A percentile compares a stretch with the other conserved stretches of the same genome.
Conservation (phyloP, 495 filamentous ascomycete genomes). For the Penicillium angulare region DNA sequence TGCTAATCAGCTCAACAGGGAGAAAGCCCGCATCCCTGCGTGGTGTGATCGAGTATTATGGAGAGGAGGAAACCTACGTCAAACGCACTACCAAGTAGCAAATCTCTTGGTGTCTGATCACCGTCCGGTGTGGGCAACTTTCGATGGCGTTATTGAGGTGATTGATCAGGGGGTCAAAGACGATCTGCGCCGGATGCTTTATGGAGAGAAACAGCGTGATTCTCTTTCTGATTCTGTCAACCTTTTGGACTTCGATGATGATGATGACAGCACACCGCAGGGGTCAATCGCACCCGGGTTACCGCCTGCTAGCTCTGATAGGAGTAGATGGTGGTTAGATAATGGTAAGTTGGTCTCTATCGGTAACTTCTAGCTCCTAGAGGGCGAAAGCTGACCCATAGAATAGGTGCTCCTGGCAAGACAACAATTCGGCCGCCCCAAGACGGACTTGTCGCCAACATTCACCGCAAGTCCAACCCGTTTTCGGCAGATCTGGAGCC, state of each 20-base stretch:
- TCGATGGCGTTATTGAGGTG: constrained; percentile 76
- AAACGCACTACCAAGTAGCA: constrained; percentile 75
- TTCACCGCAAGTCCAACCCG: constrained; percentile 74
- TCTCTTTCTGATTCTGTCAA: constrained; percentile 34
- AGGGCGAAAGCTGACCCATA: neutral
- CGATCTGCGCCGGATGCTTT: constrained; percentile 66
- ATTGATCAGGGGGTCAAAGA: constrained; percentile 73
- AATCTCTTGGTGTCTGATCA: constrained; percentile 89
- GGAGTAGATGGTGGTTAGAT: constrained; percentile 92
- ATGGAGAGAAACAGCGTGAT: constrained; percentile 62
- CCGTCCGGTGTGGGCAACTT: constrained; percentile 85
- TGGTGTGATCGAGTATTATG: constrained; percentile 95
- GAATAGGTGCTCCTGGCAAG: constrained; percentile 66
- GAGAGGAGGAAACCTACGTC: constrained; percentile 78
- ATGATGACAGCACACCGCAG: constrained; percentile 72
- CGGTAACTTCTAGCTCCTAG: neutral
- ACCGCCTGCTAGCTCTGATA: constrained; percentile 87
- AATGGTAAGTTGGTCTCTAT: constrained; percentile 50
- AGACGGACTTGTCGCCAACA: constrained; percentile 61
- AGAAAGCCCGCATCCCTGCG: constrained; percentile 91
- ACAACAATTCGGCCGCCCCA: constrained; percentile 66
- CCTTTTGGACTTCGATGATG: constrained; percentile 64
- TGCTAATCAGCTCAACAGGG: constrained; percentile 43
- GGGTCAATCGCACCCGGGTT: constrained; percentile 75
- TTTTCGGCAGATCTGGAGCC: constrained; percentile 65